phyloP scores from a whole-genome alignment of 305 asterid genomes.

The Fraxinus platypoda region DNA sequence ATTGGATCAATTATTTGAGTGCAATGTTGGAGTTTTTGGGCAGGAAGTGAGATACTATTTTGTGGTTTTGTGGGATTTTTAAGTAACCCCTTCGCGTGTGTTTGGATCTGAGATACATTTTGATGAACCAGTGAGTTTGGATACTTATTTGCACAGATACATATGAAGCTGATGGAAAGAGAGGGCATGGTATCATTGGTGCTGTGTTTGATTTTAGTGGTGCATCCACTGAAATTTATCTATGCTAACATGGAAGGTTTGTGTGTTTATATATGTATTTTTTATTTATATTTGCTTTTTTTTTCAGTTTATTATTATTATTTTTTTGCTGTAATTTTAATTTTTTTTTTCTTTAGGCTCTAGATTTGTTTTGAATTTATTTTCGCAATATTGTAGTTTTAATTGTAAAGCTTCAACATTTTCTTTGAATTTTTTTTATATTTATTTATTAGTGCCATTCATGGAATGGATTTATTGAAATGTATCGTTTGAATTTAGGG shows the following conservation, averaged over 20 bases:
- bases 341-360: constrained; percentile 12
- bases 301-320: not conserved
- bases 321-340: not conserved
- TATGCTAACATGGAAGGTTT: constrained; percentile 88
- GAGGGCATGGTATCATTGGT: constrained; percentile 38
- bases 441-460: not conserved
- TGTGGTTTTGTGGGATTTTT: constrained; percentile 31
- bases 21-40: constrained; percentile 32
- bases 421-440: not conserved
- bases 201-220: constrained; percentile 64
- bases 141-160: constrained; percentile 7
- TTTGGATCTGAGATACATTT: constrained; percentile 59
- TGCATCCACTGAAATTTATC: constrained; percentile 48
- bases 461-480: not conserved
- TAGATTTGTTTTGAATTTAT: constrained; percentile 12
- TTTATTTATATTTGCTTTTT: not conserved
- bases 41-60: constrained; percentile 34
- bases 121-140: constrained; percentile 27
- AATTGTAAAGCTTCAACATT: constrained; percentile 2
- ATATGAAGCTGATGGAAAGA: constrained; percentile 49
- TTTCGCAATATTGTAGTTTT: not conserved
- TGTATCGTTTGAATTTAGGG: not conserved
- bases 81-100: not conserved
- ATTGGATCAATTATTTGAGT: constrained; percentile 31
- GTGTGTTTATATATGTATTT: constrained; percentile 20